phyloP scores from a whole-genome alignment of 495 filamentous ascomycete genomes.

The Trichodelitschia bisporula region DNA sequence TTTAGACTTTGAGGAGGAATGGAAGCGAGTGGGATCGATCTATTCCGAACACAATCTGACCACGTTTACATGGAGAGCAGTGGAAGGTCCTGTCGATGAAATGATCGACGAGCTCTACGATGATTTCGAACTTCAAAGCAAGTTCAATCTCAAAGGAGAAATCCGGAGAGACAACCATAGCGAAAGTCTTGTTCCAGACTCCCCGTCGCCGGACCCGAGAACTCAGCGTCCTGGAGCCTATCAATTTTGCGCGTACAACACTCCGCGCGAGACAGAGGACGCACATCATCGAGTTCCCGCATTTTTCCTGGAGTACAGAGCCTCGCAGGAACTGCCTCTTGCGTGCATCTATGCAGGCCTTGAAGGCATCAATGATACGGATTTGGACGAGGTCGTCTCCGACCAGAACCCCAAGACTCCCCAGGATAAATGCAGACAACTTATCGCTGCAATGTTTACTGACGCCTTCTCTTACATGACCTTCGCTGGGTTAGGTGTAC shows the following conservation, averaged over 20 bases:
- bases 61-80: too few species aligned
- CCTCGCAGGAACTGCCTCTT: conserved; percentile 14
- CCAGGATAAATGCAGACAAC: conserved; percentile 3
- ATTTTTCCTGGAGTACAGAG: conserved; percentile 15
- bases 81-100: too few species aligned
- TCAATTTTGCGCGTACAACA: conserved; percentile 16
- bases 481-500: conserved; percentile 6
- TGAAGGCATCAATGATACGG: conserved; percentile 7
- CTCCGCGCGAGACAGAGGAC: conserved; percentile 2
- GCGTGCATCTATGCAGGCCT: conserved; percentile 12
- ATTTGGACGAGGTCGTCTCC: conserved; percentile 9
- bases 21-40: conserved; percentile 3
- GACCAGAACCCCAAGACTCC: conserved; percentile 4
- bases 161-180: conserved; percentile 8
- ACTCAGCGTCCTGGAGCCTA: conserved; percentile 7
- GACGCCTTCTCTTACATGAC: conserved; percentile 11
- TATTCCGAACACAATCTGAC: conserved; percentile 3
- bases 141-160: conserved; percentile 5
- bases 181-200: not conserved
- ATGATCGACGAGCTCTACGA: conserved; percentile 4
- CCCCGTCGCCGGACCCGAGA: conserved; percentile 1
- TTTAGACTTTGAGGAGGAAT: too few species aligned
- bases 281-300: conserved; percentile 6
- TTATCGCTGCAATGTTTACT: conserved; percentile 9
- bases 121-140: conserved; percentile 3